These are phyloP conservation scores for Sporothrix pallida DNA, from an alignment of 2,329 filamentous ascomycete genomes.

Conservation along the genomic window DNA sequence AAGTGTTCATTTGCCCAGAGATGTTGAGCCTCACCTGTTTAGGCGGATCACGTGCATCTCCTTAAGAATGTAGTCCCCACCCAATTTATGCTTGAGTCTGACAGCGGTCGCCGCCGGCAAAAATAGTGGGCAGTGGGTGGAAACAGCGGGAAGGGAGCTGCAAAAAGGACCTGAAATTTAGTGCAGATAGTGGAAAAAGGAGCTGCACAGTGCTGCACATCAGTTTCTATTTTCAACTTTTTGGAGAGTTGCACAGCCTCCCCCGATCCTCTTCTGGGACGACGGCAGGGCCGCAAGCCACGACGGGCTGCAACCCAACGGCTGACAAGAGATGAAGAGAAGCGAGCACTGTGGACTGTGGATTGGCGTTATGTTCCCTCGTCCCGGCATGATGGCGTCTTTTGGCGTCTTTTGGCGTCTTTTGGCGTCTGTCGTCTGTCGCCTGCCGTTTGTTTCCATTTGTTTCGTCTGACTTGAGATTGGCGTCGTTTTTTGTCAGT, in stretches of 20 bases:
- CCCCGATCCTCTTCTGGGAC: constrained; percentile 18
- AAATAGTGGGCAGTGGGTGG: background rate
- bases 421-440: background rate
- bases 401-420: background rate
- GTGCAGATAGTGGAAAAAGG: too few relatives aligned
- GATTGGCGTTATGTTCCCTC: background rate
- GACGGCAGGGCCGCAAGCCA: constrained; percentile 2
- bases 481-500: background rate
- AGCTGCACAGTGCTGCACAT: background rate
- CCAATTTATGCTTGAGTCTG: constrained; percentile 10
- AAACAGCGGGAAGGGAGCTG: background rate
- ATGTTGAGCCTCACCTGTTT: too few relatives aligned
- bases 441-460: constrained; percentile 14
- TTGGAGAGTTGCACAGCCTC: constrained; percentile 7
- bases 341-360: background rate
- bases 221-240: background rate
- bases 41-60: too few relatives aligned
- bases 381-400: background rate
- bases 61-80: background rate
- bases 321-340: too few relatives aligned
- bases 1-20: too few relatives aligned
- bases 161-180: background rate
- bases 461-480: background rate
- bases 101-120: constrained; percentile 8
- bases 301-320: background rate